These are phyloP conservation scores for Ogataea kodamae DNA, from an alignment of 805 yeast genomes.

Conservation along the genomic window DNA sequence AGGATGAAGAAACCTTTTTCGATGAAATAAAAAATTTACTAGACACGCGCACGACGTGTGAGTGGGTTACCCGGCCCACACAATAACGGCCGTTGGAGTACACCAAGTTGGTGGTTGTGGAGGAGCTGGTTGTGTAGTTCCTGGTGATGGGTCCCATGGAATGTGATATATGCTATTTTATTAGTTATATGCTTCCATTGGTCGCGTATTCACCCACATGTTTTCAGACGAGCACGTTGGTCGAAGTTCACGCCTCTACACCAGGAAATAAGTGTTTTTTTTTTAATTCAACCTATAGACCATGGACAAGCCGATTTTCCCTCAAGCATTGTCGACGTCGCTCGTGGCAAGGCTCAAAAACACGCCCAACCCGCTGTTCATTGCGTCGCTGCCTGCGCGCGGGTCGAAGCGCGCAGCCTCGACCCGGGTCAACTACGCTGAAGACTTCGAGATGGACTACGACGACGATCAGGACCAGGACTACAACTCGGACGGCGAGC, in stretches of 20 bases:
- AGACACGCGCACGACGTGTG: conserved; percentile 11
- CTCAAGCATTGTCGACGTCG: conserved; percentile 81
- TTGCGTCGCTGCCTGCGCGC: conserved; percentile 73
- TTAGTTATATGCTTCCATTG: no score
- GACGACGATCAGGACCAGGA: conserved; percentile 31
- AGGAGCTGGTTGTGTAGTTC: conserved; percentile 1
- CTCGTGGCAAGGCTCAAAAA: conserved; percentile 69
- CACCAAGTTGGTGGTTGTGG: no score
- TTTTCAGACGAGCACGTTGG: no score
- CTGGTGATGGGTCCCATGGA: no score
- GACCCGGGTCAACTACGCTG: conserved; percentile 74
- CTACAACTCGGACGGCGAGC: conserved; percentile 45
- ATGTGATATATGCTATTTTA: no score
- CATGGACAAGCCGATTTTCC: conserved; percentile 37
- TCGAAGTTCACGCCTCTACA: no score
- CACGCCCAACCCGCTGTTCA: conserved; percentile 67
- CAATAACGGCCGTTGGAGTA: no score
- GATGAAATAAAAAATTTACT: conserved; percentile 10
- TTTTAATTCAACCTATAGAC: no score
- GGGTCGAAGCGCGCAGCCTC: conserved; percentile 68
- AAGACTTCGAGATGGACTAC: conserved; percentile 58
- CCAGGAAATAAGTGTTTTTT: no score
- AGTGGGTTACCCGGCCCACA: conserved; percentile 15
- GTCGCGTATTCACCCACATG: no score
- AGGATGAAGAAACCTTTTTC: conserved; percentile 5